phyloP scores from a whole-genome alignment of 495 filamentous ascomycete genomes.

The Jackrogersella multiformis region DNA sequence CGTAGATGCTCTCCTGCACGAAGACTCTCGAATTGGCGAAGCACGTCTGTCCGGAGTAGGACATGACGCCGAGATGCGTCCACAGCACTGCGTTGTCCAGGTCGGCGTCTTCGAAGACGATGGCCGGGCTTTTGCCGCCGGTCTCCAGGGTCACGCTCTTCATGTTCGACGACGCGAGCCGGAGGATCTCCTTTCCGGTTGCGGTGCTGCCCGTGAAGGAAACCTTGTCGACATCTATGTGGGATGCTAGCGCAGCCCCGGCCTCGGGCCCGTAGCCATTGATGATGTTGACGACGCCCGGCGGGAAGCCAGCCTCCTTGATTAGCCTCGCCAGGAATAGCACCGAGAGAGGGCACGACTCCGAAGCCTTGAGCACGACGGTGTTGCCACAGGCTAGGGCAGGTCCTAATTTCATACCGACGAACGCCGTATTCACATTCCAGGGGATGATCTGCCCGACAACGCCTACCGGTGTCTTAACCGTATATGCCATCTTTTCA shows the following conservation, averaged over 20 bases:
- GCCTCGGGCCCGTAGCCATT: slow-evolving; percentile 73
- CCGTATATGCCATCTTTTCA: slow-evolving; percentile 54
- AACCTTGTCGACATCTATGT: slow-evolving; percentile 78
- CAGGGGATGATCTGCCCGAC: slow-evolving; percentile 56
- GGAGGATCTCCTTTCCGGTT: slow-evolving; percentile 76
- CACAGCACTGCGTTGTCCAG: slow-evolving; percentile 77
- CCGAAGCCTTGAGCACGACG: slow-evolving; percentile 73
- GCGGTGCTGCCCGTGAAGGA: slow-evolving; percentile 81
- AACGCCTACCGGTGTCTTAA: slow-evolving; percentile 53
- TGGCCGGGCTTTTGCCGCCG: slow-evolving; percentile 76
- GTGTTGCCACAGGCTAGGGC: slow-evolving; percentile 56
- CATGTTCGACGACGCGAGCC: slow-evolving; percentile 69
- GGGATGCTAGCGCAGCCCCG: slow-evolving; percentile 71
- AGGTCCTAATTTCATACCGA: slow-evolving; percentile 50
- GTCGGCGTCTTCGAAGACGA: slow-evolving; percentile 77
- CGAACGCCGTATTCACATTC: slow-evolving; percentile 38
- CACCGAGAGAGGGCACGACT: slow-evolving; percentile 79
- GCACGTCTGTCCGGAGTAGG: slow-evolving; percentile 65
- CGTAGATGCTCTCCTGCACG: slow-evolving; percentile 63
- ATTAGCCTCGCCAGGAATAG: slow-evolving; percentile 74
- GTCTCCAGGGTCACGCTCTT: slow-evolving; percentile 87
- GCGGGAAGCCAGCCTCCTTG: slow-evolving; percentile 82
- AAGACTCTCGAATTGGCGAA: slow-evolving; percentile 60
- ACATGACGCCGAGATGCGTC: slow-evolving; percentile 58
- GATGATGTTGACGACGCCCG: slow-evolving; percentile 83